Conservation (phyloP, 1,284 basidiomycete species). For the Stereum hirsutum region DNA sequence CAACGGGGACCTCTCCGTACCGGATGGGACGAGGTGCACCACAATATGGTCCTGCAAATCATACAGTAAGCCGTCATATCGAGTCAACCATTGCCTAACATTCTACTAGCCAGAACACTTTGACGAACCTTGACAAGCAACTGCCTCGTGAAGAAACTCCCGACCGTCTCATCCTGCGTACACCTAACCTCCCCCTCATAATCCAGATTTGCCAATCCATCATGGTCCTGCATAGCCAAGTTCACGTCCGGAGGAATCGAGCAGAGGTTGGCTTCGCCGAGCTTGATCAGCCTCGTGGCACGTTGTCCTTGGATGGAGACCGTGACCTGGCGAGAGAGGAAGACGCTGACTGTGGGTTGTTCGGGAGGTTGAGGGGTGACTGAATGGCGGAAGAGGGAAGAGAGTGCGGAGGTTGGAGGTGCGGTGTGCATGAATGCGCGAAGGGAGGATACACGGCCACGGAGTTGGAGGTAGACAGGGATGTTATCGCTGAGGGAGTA, state of each 20-base stretch:
- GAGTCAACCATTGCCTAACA: too few species aligned
- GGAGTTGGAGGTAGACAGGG: conserved; percentile 56
- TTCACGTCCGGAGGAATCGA: conserved; percentile 26
- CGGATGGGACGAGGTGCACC: conserved; percentile 25
- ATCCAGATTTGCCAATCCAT: conserved; percentile 15
- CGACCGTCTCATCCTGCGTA: conserved; percentile 12
- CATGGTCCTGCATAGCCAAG: conserved; percentile 5
- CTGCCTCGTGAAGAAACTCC: conserved; percentile 15
- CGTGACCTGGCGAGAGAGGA: conserved; percentile 30
- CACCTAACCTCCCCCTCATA: conserved; percentile 23
- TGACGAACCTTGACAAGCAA: conserved; percentile 32
- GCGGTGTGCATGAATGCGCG: conserved; percentile 25
- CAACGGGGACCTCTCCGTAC: conserved; percentile 24
- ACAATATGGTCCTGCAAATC: conserved; percentile 44
- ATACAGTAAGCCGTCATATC: too few species aligned
- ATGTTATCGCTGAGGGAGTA: conserved; percentile 44
- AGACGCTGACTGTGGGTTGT: conserved; percentile 28
- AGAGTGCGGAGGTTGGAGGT: conserved; percentile 10
- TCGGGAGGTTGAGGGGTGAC: conserved; percentile 3
- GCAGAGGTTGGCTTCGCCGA: conserved; percentile 31
- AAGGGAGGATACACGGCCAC: conserved; percentile 32
- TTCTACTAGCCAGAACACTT: background rate
- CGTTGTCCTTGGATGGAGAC: conserved; percentile 22
- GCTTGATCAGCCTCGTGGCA: conserved; percentile 22
- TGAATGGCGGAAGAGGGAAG: conserved; percentile 4